Conservation (phyloP, 148 eudicot species). For the Cornus kousa region DNA sequence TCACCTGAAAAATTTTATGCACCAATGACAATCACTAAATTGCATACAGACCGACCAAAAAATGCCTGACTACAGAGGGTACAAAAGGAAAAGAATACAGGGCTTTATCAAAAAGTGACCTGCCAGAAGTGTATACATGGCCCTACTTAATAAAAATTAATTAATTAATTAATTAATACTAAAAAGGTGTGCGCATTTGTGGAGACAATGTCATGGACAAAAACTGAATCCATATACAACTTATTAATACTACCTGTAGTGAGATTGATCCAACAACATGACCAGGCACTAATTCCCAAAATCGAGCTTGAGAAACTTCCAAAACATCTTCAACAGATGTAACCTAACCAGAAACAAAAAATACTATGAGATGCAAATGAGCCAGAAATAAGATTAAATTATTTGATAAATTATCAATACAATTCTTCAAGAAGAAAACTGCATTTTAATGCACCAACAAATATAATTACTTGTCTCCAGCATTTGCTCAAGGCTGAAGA, state of each 20-base stretch:
- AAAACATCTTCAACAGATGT: constrained; percentile 74
- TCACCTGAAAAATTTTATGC: constrained; percentile 45
- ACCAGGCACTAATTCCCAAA: constrained; percentile 98
- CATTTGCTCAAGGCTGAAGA: constrained; percentile 87
- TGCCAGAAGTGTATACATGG: not conserved
- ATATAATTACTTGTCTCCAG: constrained; percentile 69
- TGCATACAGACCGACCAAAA: not conserved
- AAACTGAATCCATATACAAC: not conserved
- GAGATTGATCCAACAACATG: constrained; percentile 85
- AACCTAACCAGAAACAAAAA: constrained; percentile 41
- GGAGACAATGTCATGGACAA: not conserved
- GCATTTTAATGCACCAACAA: not conserved
- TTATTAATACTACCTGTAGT: constrained; percentile 49
- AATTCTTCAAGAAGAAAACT: not conserved
- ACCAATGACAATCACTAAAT: not conserved
- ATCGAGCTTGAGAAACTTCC: constrained; percentile 80
- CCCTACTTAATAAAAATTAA: too few relatives aligned
- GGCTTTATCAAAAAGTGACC: too few relatives aligned
- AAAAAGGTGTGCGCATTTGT: too few relatives aligned
- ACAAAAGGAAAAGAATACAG: not conserved
- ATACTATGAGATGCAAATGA: not conserved
- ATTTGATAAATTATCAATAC: not conserved
- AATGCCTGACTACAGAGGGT: not conserved
- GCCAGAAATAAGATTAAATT: not conserved
- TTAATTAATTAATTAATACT: too few relatives aligned